Conservation (phyloP, 768 basidiomycete genomes). For the Boletus rufocinnamomeus region DNA sequence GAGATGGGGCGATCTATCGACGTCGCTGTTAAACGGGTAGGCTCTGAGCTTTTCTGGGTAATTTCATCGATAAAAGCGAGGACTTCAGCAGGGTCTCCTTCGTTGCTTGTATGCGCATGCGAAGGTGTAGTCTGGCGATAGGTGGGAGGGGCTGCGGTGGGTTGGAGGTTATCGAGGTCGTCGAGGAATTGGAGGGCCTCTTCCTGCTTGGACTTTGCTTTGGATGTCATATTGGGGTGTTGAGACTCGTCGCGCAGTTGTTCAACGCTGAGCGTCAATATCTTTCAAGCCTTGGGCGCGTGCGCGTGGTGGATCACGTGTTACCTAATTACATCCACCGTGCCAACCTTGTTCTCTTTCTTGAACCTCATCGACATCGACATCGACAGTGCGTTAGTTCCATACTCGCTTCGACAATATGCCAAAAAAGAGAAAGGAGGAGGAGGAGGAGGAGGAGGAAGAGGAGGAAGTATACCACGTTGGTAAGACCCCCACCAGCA, state of each 20-base stretch:
- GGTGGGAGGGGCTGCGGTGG: conserved; percentile 33
- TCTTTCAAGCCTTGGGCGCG: neutral
- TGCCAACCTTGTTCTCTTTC: neutral
- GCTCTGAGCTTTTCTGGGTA: conserved; percentile 85
- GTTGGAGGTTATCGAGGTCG: conserved; percentile 84
- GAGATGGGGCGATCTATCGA: conserved; percentile 60
- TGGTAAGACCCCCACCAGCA: conserved; percentile 35
- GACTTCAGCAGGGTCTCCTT: conserved; percentile 77
- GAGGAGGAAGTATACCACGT: conserved; percentile 48
- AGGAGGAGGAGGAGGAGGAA: conserved; percentile 33
- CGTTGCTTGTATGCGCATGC: conserved; percentile 35
- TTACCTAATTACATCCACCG: neutral
- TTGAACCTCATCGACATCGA: neutral
- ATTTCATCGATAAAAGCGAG: conserved; percentile 95
- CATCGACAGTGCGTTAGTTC: neutral
- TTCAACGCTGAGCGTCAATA: neutral
- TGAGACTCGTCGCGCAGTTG: neutral
- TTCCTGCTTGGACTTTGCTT: conserved; percentile 75
- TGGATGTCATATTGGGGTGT: conserved; percentile 37
- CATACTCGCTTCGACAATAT: conserved; percentile 11
- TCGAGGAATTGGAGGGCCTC: conserved; percentile 94
- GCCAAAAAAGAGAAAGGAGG: conserved; percentile 30
- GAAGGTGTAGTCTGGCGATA: conserved; percentile 25
- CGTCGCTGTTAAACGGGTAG: conserved; percentile 57
- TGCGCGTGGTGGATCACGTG: conserved; percentile 21